Evolutionary conservation across 2,329 filamentous ascomycete genomes (phyloP).

Genomic region (Trichoderma koningiopsis): DNA sequence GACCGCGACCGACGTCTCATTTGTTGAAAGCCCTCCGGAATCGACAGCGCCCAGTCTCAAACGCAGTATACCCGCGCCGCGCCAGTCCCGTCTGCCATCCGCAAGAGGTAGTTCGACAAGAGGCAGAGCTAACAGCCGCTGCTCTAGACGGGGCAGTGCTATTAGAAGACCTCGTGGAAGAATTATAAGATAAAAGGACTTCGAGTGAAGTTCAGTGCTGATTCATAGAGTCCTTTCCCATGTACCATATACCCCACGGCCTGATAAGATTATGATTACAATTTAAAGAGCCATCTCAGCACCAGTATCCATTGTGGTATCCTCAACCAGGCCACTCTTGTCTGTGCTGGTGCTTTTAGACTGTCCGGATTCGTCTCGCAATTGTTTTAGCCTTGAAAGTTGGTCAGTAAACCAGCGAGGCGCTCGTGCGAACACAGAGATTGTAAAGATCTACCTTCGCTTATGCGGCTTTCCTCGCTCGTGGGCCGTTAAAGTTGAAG

Average conservation of each 20-base stretch:
- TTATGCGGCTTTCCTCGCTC: slow-evolving; percentile 90
- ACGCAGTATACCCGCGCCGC: slow-evolving; percentile 46
- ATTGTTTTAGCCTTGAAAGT: slow-evolving; percentile 68
- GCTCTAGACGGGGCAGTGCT: slow-evolving; percentile 48
- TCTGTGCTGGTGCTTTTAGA: slow-evolving; percentile 72
- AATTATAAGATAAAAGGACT: slow-evolving; percentile 45
- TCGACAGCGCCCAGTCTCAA: slow-evolving; percentile 53
- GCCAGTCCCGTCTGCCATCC: slow-evolving; percentile 52
- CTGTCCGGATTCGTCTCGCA: slow-evolving; percentile 83
- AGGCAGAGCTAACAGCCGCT: slow-evolving; percentile 35
- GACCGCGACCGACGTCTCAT: slow-evolving; percentile 87
- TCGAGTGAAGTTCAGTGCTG: neutral
- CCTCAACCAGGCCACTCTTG: slow-evolving; percentile 47
- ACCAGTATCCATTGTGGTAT: slow-evolving; percentile 32
- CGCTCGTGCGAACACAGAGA: neutral
- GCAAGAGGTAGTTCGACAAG: slow-evolving; percentile 45
- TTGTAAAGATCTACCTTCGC: slow-evolving; percentile 58
- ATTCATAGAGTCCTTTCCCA: slow-evolving; percentile 7
- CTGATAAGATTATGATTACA: neutral
- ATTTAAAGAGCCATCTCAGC: slow-evolving; percentile 39
- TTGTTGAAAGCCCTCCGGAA: slow-evolving; percentile 79
- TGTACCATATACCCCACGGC: slow-evolving; percentile 1
- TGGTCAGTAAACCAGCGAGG: slow-evolving; percentile 31
- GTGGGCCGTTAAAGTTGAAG: slow-evolving; percentile 74
- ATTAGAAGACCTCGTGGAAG: slow-evolving; percentile 51